Conservation (phyloP, 768 basidiomycete species). For the Termitomyces sp. region DNA sequence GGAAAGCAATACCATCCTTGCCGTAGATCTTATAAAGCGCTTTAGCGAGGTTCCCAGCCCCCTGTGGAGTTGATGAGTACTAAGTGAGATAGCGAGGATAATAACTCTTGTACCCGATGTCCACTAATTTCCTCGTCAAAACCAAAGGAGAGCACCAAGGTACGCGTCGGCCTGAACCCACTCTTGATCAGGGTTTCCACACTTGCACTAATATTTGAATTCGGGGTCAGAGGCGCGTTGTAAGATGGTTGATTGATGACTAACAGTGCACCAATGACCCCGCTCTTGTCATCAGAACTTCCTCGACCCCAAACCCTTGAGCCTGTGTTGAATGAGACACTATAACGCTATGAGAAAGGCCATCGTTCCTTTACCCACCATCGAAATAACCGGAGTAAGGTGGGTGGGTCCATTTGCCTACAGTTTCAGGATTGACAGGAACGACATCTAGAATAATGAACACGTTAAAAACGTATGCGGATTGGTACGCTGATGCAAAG, state of each 20-base stretch:
- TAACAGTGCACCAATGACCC: conserved; percentile 53
- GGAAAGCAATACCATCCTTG: conserved; percentile 63
- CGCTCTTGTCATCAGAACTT: conserved; percentile 70
- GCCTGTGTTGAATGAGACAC: conserved; percentile 18
- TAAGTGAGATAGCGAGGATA: background rate
- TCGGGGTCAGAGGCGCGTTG: background rate
- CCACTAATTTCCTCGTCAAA: conserved; percentile 77
- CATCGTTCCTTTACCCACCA: conserved; percentile 26
- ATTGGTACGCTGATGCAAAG: background rate
- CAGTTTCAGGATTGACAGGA: conserved; percentile 50
- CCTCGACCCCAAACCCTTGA: conserved; percentile 76
- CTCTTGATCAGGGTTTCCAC: conserved; percentile 63
- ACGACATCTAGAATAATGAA: conserved; percentile 47
- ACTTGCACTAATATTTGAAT: conserved; percentile 38
- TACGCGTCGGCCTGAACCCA: conserved; percentile 62
- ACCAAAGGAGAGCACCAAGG: conserved; percentile 60
- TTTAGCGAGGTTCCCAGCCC: conserved; percentile 45
- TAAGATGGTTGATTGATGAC: background rate
- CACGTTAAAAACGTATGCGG: background rate
- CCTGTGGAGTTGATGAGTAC: conserved; percentile 30
- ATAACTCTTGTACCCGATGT: conserved; percentile 27
- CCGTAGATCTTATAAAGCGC: conserved; percentile 64
- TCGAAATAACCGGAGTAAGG: conserved; percentile 59
- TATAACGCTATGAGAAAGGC: background rate
- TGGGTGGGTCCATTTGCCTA: conserved; percentile 49